Evolutionary conservation across 768 basidiomycete species (phyloP).

Genomic region (Mycena belliarum): DNA sequence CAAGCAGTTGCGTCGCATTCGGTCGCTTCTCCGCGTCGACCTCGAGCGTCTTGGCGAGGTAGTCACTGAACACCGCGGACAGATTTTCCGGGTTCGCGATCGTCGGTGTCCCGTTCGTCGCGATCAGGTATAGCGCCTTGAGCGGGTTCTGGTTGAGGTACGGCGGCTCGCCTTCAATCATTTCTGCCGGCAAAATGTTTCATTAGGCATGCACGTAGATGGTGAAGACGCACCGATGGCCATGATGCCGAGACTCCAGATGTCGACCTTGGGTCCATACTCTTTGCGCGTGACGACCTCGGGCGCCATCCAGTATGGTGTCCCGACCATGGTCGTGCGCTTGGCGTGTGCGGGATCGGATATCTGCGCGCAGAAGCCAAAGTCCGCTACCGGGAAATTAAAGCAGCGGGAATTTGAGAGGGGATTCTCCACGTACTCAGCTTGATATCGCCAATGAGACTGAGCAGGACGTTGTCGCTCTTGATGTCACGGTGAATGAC

Average conservation of each 20-base stretch:
- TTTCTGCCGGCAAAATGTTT: too few species aligned
- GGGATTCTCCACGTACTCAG: constrained; percentile 92
- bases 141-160: constrained; percentile 96
- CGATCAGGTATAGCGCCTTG: constrained; percentile 96
- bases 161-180: constrained; percentile 98
- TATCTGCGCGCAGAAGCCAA: constrained; percentile 98
- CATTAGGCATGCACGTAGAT: too few species aligned
- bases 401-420: too few species aligned
- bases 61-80: constrained; percentile 83
- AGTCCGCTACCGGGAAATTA: constrained; percentile 87
- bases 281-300: constrained; percentile 98
- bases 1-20: constrained; percentile 23
- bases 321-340: constrained; percentile 97
- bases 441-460: constrained; percentile 94
- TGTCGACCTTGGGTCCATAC: constrained; percentile 98
- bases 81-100: constrained; percentile 85
- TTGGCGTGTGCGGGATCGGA: constrained; percentile 88
- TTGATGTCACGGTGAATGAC: constrained; percentile 99
- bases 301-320: constrained; percentile 99
- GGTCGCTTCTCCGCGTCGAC: constrained; percentile 90
- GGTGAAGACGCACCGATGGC: constrained; percentile 71
- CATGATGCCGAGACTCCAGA: constrained; percentile 97
- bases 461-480: constrained; percentile 94
- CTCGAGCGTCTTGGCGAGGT: constrained; percentile 83
- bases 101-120: constrained; percentile 95